Base-by-base conservation (phyloP, 2,329 filamentous ascomycete genomes). In the Dactylonectria estremocensis region DNA sequence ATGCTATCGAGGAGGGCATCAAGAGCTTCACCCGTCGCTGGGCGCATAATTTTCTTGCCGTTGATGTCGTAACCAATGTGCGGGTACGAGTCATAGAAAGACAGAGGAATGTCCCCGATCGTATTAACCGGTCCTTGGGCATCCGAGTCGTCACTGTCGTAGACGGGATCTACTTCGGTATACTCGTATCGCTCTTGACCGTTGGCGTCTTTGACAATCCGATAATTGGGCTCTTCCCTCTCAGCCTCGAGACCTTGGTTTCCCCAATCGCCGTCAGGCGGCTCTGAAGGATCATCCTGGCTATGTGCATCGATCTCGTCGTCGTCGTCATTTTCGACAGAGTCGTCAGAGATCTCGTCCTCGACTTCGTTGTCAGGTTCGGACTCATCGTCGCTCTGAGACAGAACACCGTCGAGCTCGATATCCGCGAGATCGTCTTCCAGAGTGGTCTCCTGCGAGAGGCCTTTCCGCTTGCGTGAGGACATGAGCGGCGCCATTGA, bases 1-100 rank as follows among this genome's bases (percentile, higher is more conserved):
- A 99, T 99, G 82, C 93, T 98, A 77, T 99, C 95, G 10, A 99
- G 87, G 49, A 99, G 87, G 13, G 95, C 94, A 85, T 99, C 96
- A 35, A 99, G 85, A 40, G 96, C 96, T 79, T 97, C 93, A 59
- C 95, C 95, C 74, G 95, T 95, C 4, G 97, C 96, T 7, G 96
- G 96, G 59, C 96, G 92, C 91, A 97, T 93, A 71, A 99, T 97
- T 82, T 93, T 97, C 88, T 97, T 98, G 81, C 96, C 96, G 81
- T 99, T 97, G 84, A 99, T 98, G 77, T 98, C 94, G 83, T 99
- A 99, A 67, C 96, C 96, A 79, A 99, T 98, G 80, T 99, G 96
- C 57, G 96, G 96, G 79, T 98, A 99, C 40, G 94, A 93, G 80
- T 99, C 96, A 85, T 99, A 99, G 83, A 97, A 98, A 3, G 93